Evolutionary conservation across 140 eudicot genomes (phyloP), one percentile per base, ranked within the genome.

Genomic region (Oenanthe javanica): DNA sequence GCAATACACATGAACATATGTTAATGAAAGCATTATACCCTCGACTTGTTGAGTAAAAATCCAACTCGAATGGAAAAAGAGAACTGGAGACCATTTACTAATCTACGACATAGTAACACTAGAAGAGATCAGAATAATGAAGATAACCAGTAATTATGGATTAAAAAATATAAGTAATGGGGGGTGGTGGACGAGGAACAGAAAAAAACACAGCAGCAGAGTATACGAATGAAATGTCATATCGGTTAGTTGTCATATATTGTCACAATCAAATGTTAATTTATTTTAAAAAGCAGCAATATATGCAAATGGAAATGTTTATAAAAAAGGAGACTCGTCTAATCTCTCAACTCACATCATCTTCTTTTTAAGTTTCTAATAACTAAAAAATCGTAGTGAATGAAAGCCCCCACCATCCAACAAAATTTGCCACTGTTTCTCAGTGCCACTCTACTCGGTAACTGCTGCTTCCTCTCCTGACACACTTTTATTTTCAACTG

Each of bases 191-290:
- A 57, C 2, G 69, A n/a, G 23, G 38, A 61, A 23, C 9, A 9
- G 15, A 23, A 21, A 23, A n/a, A 61, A 59, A 9, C 13, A 25
- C 9, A 36, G 70, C 5, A 23, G 70, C 36, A 55, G 64, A 55
- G 31, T 27, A 61, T 61, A 61, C 70, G 70, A 61, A 61, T 61
- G 70, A 61, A 61, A 61, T n/a, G 70, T 61, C 70, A 61, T 61
- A 23, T 61, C 70, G 70, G 70, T 61, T 61, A n/a, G 70, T n/a
- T 61, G 69, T 61, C 8, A 31, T 31, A 31, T 31, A 36, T 14
- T 61, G 70, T 61, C 38, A 61, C 15, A 23, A 23, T 61, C 38
- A 61, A 61, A 61, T n/a, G 12, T 19, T n/a, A 61, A 23, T 61
- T n/a, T 23, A 61, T 21, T 59, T 59, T n/a, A 23, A 31, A 59